These are phyloP conservation scores for Chrysosporium queenslandicum DNA, from an alignment of 2,329 filamentous ascomycete species.

Conservation along the genomic window DNA sequence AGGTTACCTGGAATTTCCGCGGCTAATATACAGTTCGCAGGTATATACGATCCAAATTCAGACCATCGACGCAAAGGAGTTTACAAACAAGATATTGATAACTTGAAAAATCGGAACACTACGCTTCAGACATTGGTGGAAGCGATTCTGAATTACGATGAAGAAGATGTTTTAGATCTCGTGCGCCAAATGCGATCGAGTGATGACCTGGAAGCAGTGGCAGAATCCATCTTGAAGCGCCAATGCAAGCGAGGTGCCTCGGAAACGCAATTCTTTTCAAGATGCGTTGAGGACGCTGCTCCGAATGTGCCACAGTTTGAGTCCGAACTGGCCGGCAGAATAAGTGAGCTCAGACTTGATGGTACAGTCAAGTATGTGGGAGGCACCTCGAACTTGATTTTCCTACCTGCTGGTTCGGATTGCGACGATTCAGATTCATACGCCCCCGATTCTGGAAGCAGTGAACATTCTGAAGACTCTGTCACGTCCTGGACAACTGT, in stretches of 20 bases:
- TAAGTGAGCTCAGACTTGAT: slow-evolving; percentile 81
- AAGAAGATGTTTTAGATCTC: slow-evolving; percentile 71
- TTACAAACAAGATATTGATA: slow-evolving; percentile 87
- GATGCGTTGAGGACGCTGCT: slow-evolving; percentile 30
- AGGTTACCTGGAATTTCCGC: not conserved
- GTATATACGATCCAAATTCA: slow-evolving; percentile 90
- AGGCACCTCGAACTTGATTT: slow-evolving; percentile 87
- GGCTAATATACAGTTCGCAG: slow-evolving; percentile 32
- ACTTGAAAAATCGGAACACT: slow-evolving; percentile 72
- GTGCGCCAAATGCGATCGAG: slow-evolving; percentile 83
- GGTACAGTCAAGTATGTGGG: slow-evolving; percentile 85
- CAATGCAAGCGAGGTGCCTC: slow-evolving; percentile 41
- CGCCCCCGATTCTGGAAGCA: slow-evolving; percentile 17
- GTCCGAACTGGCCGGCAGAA: slow-evolving; percentile 76
- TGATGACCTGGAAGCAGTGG: slow-evolving; percentile 59
- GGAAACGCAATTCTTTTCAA: slow-evolving; percentile 25
- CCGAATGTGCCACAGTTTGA: slow-evolving; percentile 48
- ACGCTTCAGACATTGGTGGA: slow-evolving; percentile 89
- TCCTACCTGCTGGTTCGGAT: slow-evolving; percentile 50
- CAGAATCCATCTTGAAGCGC: slow-evolving; percentile 47
- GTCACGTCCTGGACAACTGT: slow-evolving; percentile 81
- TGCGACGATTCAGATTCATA: slow-evolving; percentile 26
- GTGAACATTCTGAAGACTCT: slow-evolving; percentile 46
- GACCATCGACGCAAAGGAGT: slow-evolving; percentile 95
- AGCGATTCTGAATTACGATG: slow-evolving; percentile 79